Evolutionary conservation across 2,329 filamentous ascomycete genomes (phyloP).

Genomic region (Colletotrichum sp.): DNA sequence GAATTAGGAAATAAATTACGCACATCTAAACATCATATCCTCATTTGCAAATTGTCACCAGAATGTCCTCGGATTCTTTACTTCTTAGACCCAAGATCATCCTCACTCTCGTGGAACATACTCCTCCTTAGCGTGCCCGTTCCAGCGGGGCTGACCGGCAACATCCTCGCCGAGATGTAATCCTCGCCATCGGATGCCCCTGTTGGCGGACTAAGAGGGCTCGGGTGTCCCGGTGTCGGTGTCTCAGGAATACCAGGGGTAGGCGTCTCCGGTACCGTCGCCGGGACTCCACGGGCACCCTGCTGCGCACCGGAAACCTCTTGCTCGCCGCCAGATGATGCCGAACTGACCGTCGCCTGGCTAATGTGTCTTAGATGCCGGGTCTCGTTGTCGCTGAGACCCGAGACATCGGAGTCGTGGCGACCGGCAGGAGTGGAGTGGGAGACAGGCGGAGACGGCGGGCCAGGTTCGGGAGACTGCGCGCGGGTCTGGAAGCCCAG

Average conservation of each 20-base stretch:
- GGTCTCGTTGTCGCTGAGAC: slow-evolving; percentile 43
- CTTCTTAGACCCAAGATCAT: slow-evolving; percentile 31
- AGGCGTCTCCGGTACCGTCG: slow-evolving; percentile 13
- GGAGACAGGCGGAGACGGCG: neutral
- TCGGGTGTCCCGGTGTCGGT: slow-evolving; percentile 7
- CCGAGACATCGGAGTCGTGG: slow-evolving; percentile 44
- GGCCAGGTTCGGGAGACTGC: slow-evolving; percentile 13
- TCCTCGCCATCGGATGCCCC: slow-evolving; percentile 26
- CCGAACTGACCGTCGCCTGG: slow-evolving; percentile 43
- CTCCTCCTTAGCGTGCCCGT: slow-evolving; percentile 37
- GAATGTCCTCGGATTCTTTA: neutral
- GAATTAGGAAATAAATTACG: neutral
- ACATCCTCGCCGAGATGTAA: slow-evolving; percentile 26
- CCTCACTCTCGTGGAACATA: slow-evolving; percentile 45
- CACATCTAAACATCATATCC: neutral
- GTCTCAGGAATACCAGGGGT: slow-evolving; percentile 12
- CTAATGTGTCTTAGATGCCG: slow-evolving; percentile 47
- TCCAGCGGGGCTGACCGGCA: slow-evolving; percentile 14
- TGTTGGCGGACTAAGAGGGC: slow-evolving; percentile 29
- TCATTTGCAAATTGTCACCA: neutral
- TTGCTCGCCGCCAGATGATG: slow-evolving; percentile 4
- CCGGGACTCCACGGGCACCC: neutral
- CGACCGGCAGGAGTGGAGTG: slow-evolving; percentile 15
- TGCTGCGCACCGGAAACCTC: neutral
- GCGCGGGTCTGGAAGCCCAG: slow-evolving; percentile 10